Conservation (phyloP, 805 yeast species). For the Sugiyamaella chiloensis region DNA sequence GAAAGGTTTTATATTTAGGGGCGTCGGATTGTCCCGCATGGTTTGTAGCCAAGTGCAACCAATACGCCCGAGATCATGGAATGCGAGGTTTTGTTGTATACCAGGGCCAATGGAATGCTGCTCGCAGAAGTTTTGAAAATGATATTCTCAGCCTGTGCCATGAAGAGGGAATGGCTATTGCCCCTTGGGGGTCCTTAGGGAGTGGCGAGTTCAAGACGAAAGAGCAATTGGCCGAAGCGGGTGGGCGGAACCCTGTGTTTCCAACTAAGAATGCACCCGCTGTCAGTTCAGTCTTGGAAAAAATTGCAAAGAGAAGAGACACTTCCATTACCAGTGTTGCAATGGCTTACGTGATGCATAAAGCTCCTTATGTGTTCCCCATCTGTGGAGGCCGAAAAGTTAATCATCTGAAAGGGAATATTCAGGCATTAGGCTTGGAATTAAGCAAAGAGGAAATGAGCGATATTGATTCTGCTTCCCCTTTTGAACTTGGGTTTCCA, state of each 20-base stretch:
- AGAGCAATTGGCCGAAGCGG: slow-evolving; percentile 10
- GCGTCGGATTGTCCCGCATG: slow-evolving; percentile 29
- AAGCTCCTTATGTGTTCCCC: slow-evolving; percentile 25
- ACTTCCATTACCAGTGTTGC: slow-evolving; percentile 19
- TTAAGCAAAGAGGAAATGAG: slow-evolving; percentile 20
- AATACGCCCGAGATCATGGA: slow-evolving; percentile 25
- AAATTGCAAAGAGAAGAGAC: slow-evolving; percentile 6
- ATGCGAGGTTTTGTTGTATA: slow-evolving; percentile 25
- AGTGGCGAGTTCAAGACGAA: slow-evolving; percentile 25
- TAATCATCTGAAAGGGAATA: slow-evolving; percentile 24
- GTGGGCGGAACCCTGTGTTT: neutral
- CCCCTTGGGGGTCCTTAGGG: slow-evolving; percentile 28
- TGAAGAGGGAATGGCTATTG: slow-evolving; percentile 28
- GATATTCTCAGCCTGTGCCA: slow-evolving; percentile 28
- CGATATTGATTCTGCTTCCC: slow-evolving; percentile 18
- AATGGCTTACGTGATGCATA: slow-evolving; percentile 25
- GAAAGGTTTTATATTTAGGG: slow-evolving; percentile 27
- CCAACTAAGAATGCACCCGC: neutral
- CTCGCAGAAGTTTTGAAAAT: slow-evolving; percentile 25
- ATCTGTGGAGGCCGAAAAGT: slow-evolving; percentile 26
- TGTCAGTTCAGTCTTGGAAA: slow-evolving; percentile 6
- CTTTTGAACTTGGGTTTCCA: slow-evolving; percentile 26
- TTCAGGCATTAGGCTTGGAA: slow-evolving; percentile 22
- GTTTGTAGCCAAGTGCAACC: slow-evolving; percentile 16
- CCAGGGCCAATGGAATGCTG: slow-evolving; percentile 28